Conservation (phyloP, 805 yeast genomes). For the Metschnikowia aberdeeniae region DNA sequence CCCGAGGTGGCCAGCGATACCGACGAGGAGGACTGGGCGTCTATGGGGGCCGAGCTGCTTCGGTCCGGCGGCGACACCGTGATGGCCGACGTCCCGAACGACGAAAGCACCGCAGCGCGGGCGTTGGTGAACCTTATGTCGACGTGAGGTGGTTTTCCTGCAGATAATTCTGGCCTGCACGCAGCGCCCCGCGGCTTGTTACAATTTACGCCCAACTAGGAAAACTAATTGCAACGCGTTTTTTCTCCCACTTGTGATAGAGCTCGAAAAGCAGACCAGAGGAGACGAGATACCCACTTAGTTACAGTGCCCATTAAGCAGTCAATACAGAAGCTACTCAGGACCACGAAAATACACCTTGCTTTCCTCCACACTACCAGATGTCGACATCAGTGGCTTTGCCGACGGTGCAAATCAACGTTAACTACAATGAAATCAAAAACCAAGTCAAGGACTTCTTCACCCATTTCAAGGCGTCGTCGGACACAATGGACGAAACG, state of each 20-base stretch:
- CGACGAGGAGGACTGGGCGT: slow-evolving; percentile 96
- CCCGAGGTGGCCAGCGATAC: slow-evolving; percentile 52
- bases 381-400: slow-evolving; percentile 33
- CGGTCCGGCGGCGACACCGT: slow-evolving; percentile 27
- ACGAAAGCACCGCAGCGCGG: slow-evolving; percentile 54
- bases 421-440: slow-evolving; percentile 67
- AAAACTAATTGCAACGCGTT: slow-evolving; percentile 8
- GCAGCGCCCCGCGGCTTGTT: slow-evolving; percentile 9
- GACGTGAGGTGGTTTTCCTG: slow-evolving; percentile 3
- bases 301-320: too few species aligned
- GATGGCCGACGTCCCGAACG: slow-evolving; percentile 21
- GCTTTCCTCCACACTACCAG: neutral
- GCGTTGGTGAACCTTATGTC: slow-evolving; percentile 60
- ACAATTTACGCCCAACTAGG: slow-evolving; percentile 6
- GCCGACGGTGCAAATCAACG: slow-evolving; percentile 64
- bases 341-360: too few species aligned
- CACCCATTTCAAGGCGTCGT: slow-evolving; percentile 53
- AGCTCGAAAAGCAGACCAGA: too few species aligned
- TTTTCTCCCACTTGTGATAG: neutral
- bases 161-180: slow-evolving; percentile 1
- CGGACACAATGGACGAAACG: slow-evolving; percentile 11
- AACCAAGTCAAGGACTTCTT: slow-evolving; percentile 61
- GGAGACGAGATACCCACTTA: too few species aligned
- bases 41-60: slow-evolving; percentile 75
- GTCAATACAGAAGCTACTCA: neutral